These are phyloP conservation scores for Diutina neorugosa DNA, from an alignment of 1,139 yeast genomes.

Conservation along the genomic window DNA sequence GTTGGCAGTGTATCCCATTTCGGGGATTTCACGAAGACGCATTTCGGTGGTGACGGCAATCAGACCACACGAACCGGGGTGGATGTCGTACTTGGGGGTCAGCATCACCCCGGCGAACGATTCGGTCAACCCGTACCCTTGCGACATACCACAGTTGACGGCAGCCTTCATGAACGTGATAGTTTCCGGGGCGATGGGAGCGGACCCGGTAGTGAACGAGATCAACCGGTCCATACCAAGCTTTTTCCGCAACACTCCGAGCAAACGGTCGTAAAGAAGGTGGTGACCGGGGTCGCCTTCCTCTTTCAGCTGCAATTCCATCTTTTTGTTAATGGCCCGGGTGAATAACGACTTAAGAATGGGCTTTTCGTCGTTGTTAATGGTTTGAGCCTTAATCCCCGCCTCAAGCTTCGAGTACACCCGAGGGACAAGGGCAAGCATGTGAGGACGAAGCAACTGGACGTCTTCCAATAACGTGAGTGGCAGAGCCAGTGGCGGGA, in stretches of 20 bases:
- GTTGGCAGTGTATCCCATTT: conserved; percentile 5
- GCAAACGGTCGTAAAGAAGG: conserved; percentile 19
- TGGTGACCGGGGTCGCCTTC: conserved; percentile 22
- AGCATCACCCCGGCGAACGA: conserved; percentile 29
- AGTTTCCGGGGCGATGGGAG: conserved; percentile 32
- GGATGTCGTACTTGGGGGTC: conserved; percentile 19
- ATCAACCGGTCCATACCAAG: conserved; percentile 24
- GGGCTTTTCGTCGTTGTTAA: conserved; percentile 17
- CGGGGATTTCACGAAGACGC: conserved; percentile 17
- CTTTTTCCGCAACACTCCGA: conserved; percentile 18
- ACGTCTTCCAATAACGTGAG: conserved; percentile 27
- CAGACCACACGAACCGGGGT: conserved; percentile 32
- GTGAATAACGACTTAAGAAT: conserved; percentile 15
- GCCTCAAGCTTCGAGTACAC: conserved; percentile 15
- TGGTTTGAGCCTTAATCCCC: conserved; percentile 11
- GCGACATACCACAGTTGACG: conserved; percentile 25
- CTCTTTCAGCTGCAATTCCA: conserved; percentile 16
- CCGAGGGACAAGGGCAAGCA: conserved; percentile 14
- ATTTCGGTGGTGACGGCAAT: conserved; percentile 23
- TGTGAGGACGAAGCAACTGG: conserved; percentile 19
- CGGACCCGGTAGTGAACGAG: conserved; percentile 25
- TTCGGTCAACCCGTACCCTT: conserved; percentile 38
- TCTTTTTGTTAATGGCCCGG: conserved; percentile 21
- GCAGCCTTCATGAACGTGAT: conserved; percentile 29
- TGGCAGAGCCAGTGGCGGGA: conserved; percentile 35